A percentile compares a stretch with the other conserved stretches of the same genome.
phyloP scores from a whole-genome alignment of 257 asterid genomes.

The Solanum arcanum region DNA sequence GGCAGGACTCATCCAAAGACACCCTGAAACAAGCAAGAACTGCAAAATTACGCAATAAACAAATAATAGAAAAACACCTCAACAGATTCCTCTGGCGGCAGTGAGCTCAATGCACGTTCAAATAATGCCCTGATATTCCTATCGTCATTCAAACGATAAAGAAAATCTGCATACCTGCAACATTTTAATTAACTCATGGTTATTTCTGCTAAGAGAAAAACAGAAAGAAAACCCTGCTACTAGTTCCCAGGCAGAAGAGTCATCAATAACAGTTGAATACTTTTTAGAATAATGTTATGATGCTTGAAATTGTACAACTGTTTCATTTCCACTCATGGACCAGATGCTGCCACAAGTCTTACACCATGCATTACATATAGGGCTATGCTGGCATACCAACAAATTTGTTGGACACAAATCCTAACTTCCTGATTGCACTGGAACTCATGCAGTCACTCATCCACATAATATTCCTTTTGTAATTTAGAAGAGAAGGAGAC shows the following conservation, averaged over 20 bases:
- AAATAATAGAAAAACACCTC: conserved; percentile 41
- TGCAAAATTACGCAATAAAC: not conserved
- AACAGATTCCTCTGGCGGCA: conserved; percentile 86
- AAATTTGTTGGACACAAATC: not conserved
- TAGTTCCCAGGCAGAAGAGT: not conserved
- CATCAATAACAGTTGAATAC: not conserved
- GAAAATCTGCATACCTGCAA: conserved; percentile 94
- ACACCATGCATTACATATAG: not conserved
- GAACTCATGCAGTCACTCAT: not conserved
- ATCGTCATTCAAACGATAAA: conserved; percentile 88
- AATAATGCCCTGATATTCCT: conserved; percentile 92
- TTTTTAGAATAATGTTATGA: not conserved
- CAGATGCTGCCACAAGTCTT: not conserved
- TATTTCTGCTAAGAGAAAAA: not conserved
- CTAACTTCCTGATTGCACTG: not conserved
- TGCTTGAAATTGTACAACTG: not conserved
- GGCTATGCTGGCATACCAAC: not conserved
- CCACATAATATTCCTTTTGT: not conserved
- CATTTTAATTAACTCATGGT: not conserved
- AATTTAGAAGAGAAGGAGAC: conserved; percentile 15
- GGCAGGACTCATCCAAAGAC: not conserved
- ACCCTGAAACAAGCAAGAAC: not conserved
- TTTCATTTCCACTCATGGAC: not conserved
- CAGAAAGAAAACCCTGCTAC: not conserved
- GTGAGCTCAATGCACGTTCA: conserved; percentile 90